Evolutionary conservation across 1,284 basidiomycete genomes (phyloP).

Genomic region (Sporisorium scitamineum): DNA sequence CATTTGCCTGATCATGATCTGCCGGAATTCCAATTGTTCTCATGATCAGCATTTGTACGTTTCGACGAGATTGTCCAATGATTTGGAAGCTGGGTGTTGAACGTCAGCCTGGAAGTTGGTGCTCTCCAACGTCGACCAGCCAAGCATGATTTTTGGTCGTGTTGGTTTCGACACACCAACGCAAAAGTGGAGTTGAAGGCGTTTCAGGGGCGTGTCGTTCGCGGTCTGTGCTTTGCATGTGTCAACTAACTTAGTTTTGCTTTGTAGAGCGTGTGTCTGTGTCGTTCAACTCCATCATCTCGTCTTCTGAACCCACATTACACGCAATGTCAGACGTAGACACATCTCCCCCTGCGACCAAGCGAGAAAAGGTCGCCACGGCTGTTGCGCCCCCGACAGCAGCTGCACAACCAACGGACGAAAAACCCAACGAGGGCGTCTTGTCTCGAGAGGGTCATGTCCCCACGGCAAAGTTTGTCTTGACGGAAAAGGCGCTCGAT

Average conservation of each 20-base stretch:
- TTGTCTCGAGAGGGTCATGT: background rate
- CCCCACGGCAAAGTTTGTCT: slow-evolving; percentile 16
- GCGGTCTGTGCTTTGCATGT: slow-evolving; percentile 4
- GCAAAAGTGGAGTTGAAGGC: slow-evolving; percentile 11
- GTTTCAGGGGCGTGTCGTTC: slow-evolving; percentile 14
- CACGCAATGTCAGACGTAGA: slow-evolving; percentile 14
- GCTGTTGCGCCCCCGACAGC: slow-evolving; percentile 25
- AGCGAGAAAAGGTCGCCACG: slow-evolving; percentile 18
- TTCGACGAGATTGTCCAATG: background rate
- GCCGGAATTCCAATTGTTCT: slow-evolving; percentile 33
- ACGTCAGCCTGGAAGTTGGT: background rate
- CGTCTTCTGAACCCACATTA: background rate
- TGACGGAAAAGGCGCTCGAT: slow-evolving; percentile 47
- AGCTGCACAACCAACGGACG: background rate
- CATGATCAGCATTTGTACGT: background rate
- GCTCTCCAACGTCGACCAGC: background rate
- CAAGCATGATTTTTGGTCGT: background rate
- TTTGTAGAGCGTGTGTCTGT: background rate
- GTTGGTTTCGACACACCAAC: background rate
- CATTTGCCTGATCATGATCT: slow-evolving; percentile 33
- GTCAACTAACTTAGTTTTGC: background rate
- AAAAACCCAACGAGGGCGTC: background rate
- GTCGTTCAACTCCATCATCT: background rate
- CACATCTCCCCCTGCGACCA: slow-evolving; percentile 16
- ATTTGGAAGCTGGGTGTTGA: background rate